Conservation (phyloP, 352 stramenopile genomes). For the Globisporangium echinulatum region DNA sequence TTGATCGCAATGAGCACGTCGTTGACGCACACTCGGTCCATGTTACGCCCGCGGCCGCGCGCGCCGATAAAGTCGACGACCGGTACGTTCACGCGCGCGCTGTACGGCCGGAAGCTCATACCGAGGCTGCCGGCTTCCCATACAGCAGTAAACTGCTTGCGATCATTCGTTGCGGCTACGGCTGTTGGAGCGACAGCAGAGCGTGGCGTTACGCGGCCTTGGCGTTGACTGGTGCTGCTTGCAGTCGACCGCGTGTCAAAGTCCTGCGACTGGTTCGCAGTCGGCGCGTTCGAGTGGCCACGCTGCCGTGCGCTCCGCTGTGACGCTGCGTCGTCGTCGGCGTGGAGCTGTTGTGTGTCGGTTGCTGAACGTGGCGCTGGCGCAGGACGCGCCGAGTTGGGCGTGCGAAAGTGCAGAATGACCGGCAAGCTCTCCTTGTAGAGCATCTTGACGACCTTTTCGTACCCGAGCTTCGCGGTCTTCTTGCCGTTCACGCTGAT, state of each 20-base stretch:
- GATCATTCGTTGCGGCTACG: slow-evolving; percentile 14
- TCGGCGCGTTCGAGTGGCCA: background rate
- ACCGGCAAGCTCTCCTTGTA: slow-evolving; percentile 72
- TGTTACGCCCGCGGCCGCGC: slow-evolving; percentile 54
- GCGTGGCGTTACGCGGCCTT: slow-evolving; percentile 17
- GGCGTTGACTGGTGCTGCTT: slow-evolving; percentile 12
- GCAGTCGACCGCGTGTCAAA: slow-evolving; percentile 14
- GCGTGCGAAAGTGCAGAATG: slow-evolving; percentile 71
- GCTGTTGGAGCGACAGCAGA: background rate
- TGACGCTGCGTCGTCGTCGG: background rate
- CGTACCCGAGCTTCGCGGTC: slow-evolving; percentile 62
- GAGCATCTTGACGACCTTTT: slow-evolving; percentile 71
- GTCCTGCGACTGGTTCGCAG: slow-evolving; percentile 1
- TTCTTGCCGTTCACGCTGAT: slow-evolving; percentile 79
- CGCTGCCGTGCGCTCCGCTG: background rate
- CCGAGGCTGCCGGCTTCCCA: slow-evolving; percentile 66
- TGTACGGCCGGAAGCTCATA: slow-evolving; percentile 70
- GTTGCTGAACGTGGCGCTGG: background rate
- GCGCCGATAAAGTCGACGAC: slow-evolving; percentile 62
- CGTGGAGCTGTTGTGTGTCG: slow-evolving; percentile 9
- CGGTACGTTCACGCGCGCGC: slow-evolving; percentile 57
- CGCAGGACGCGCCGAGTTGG: slow-evolving; percentile 12
- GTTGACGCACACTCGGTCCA: slow-evolving; percentile 73
- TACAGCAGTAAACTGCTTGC: slow-evolving; percentile 70
- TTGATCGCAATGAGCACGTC: slow-evolving; percentile 81